Percentiles rank a stretch among this genome's conserved stretches.
These are phyloP conservation scores for Asparagopsis taxiformis DNA, from an alignment of 31 red algal genomes.

Conservation along the genomic window DNA sequence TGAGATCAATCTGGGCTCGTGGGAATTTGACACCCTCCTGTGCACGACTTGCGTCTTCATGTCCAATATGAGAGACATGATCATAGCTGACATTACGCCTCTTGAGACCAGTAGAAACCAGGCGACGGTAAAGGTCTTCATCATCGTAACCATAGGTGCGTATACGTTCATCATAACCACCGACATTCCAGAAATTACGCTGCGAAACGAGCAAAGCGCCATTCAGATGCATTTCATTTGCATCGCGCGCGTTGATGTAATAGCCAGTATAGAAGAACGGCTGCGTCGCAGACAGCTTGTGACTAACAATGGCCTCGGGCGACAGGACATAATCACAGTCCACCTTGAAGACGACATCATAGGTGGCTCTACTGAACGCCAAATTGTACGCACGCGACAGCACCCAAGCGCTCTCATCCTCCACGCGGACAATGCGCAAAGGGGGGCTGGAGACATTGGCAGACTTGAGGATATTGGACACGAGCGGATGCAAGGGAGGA, in stretches of 20 bases:
- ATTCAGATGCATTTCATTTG: constrained; percentile 68
- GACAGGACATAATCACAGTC: constrained; percentile 70
- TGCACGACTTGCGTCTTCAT: constrained; percentile 41
- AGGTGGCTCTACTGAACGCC: constrained; percentile 13
- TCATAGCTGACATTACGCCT: constrained; percentile 39
- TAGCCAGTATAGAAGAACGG: constrained; percentile 61
- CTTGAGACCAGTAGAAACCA: constrained; percentile 18
- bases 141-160: constrained; percentile 77
- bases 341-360: constrained; percentile 53
- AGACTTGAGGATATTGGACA: constrained; percentile 15
- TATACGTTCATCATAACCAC: constrained; percentile 77
- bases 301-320: constrained; percentile 15
- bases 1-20: constrained; percentile 53
- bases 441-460: constrained; percentile 13
- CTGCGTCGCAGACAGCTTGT: constrained; percentile 9
- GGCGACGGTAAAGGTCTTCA: constrained; percentile 68
- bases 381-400: constrained; percentile 79
- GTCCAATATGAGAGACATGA: constrained; percentile 41
- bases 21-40: constrained; percentile 47
- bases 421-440: constrained; percentile 60
- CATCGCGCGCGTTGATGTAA: constrained; percentile 45
- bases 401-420: constrained; percentile 60
- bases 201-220: constrained; percentile 49
- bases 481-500: constrained; percentile 36
- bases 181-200: constrained; percentile 39